A percentile compares a stretch with the other conserved stretches of the same genome.
phyloP scores from a whole-genome alignment of 768 basidiomycete species.

The Leucocoprinus birnbaumii region DNA sequence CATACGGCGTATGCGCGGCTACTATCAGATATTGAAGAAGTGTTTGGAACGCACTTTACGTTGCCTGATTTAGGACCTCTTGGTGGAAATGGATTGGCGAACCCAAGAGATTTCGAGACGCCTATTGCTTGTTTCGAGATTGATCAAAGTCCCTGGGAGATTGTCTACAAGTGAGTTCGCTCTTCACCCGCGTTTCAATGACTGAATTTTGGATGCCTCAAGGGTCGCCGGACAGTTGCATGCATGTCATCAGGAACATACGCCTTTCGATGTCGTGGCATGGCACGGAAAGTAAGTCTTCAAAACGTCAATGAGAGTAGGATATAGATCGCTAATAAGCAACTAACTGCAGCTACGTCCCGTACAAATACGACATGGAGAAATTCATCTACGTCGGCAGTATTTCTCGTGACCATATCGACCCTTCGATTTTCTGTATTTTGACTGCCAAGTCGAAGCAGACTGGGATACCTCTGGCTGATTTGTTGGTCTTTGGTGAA shows the following conservation, averaged over 20 bases:
- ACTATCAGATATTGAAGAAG: slow-evolving; percentile 55
- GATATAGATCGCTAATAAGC: background rate
- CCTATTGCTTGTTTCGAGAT: slow-evolving; percentile 67
- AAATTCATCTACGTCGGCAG: slow-evolving; percentile 63
- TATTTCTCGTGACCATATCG: slow-evolving; percentile 67
- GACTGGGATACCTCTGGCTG: slow-evolving; percentile 53
- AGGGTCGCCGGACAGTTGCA: slow-evolving; percentile 57
- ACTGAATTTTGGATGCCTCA: background rate
- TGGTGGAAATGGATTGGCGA: slow-evolving; percentile 65
- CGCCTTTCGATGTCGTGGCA: slow-evolving; percentile 71
- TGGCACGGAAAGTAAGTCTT: slow-evolving; percentile 62
- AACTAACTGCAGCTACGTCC: slow-evolving; percentile 50
- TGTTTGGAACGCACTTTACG: slow-evolving; percentile 60
- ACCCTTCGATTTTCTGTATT: slow-evolving; percentile 68
- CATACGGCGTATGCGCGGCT: too few relatives aligned
- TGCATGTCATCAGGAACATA: slow-evolving; percentile 54
- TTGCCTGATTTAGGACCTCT: slow-evolving; percentile 67
- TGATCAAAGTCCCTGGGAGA: slow-evolving; percentile 58
- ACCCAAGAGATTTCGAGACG: slow-evolving; percentile 59
- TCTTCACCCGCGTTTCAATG: background rate
- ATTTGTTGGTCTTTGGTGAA: slow-evolving; percentile 63
- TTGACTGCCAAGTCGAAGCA: slow-evolving; percentile 65
- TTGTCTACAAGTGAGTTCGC: slow-evolving; percentile 43
- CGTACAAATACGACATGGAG: slow-evolving; percentile 64
- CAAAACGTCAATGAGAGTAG: background rate